Evolutionary conservation across 495 filamentous ascomycete species (phyloP), one percentile per base, ranked within the genome.

Genomic region (Aspergillus sclerotiicarbonarius): DNA sequence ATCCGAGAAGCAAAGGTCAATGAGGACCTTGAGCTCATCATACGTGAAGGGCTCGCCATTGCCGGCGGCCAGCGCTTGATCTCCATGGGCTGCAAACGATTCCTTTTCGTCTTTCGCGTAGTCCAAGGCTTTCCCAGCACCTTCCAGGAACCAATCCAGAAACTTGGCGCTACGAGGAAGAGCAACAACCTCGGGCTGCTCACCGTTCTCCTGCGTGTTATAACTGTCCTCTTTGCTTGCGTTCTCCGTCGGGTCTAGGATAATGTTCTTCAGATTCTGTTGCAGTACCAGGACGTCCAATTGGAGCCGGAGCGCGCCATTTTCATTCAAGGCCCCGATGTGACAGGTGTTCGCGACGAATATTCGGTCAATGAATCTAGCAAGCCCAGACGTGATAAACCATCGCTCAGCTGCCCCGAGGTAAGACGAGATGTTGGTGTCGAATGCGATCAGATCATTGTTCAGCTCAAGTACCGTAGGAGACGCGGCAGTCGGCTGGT

Each of bases 261-360:
- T 91, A 57, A 98, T 87, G 53, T 94, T 94, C 72, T 92, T 95
- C 52, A 98, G 81, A 61, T 96, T 96, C 63, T 98, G 95, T 67
- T 96, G 92, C 30, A 98, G 75, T 47, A 98, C 94, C 8, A 96
- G 79, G 46, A 98, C 90, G 66, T 98, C 95, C 30, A 97, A 82
- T 63, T 90, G 87, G 79, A 98, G 88, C 7, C 91, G 82, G 19
- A 84, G 80, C 60, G 86, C 90, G 15, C 95, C 94, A 55, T 86
- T 80, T 33, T 74, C 73, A 59, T 95, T 92, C 81, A 95, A 86
- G 2, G 80, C 81, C 33, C 82, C 81, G 47, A 92, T 87, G 56
- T 78, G 76, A 10, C 70, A 72, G 9, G 83, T 83, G 62, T 85
- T 83, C n/a, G 82, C 68, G 19, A 92, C 81, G 33, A 96, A 84